Evolutionary conservation across 1,284 basidiomycete species (phyloP).

Genomic region (Xerocomus nothofagi): DNA sequence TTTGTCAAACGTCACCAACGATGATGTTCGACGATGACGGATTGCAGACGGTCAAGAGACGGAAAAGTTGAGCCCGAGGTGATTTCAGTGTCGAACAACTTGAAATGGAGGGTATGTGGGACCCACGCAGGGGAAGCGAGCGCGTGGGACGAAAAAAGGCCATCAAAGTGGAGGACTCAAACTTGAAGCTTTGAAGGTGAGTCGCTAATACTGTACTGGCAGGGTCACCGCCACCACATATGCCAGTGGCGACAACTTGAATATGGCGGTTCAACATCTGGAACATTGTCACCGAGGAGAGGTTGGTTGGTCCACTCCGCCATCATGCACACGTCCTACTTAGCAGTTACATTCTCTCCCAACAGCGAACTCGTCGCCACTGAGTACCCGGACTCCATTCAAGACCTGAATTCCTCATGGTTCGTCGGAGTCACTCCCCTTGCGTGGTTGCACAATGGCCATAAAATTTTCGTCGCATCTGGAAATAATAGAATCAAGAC

Average conservation of each 20-base stretch:
- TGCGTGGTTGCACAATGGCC: neutral
- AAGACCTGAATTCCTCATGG: no score
- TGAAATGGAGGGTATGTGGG: neutral
- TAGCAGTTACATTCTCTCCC: neutral
- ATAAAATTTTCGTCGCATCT: neutral
- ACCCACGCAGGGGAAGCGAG: neutral
- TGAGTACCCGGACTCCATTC: neutral
- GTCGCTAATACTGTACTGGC: no score
- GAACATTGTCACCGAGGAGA: neutral
- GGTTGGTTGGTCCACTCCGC: neutral
- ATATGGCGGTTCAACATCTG: neutral
- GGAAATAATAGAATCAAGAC: neutral
- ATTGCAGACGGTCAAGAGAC: neutral
- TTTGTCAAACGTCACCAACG: fast-evolving
- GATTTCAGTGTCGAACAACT: neutral
- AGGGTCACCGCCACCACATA: neutral
- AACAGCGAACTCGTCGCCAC: neutral
- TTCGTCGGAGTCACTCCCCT: neutral
- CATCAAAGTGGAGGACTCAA: neutral
- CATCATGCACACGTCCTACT: fast-evolving
- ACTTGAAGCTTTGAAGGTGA: no score
- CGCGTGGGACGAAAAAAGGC: neutral
- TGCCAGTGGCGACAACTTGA: fast-evolving
- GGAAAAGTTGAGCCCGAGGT: neutral
- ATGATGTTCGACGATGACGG: neutral